A percentile compares a stretch with the other conserved stretches of the same genome.
These are phyloP conservation scores for Clitocybe nebularis DNA, from an alignment of 1,284 basidiomycete genomes.

Conservation along the genomic window DNA sequence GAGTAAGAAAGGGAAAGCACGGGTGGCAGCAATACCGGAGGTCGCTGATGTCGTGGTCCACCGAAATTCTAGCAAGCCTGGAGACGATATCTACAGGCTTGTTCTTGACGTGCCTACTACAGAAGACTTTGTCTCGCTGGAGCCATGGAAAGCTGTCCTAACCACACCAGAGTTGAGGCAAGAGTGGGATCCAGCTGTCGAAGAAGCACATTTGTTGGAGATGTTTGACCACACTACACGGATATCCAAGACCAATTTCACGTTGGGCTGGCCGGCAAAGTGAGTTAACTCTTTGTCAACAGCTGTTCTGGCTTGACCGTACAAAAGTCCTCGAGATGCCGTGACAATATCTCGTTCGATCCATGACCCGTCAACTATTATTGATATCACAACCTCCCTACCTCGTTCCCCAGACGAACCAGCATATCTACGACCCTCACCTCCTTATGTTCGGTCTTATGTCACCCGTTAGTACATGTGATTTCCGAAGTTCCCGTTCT, in stretches of 20 bases:
- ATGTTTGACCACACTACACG: slow-evolving; percentile 83
- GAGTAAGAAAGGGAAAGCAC: slow-evolving; percentile 58
- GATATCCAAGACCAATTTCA: slow-evolving; percentile 87
- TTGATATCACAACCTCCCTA: slow-evolving; percentile 94
- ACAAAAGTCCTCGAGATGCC: slow-evolving; percentile 79
- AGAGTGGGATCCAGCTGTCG: slow-evolving; percentile 93
- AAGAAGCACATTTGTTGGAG: slow-evolving; percentile 80
- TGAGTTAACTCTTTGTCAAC: slow-evolving; percentile 37
- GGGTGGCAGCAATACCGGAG: slow-evolving; percentile 49
- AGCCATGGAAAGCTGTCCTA: slow-evolving; percentile 81
- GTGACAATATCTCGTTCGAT: slow-evolving; percentile 88
- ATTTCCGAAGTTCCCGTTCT: slow-evolving; percentile 9
- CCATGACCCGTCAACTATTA: slow-evolving; percentile 76
- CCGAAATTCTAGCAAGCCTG: slow-evolving; percentile 56
- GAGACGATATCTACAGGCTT: slow-evolving; percentile 80
- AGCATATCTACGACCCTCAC: slow-evolving; percentile 87
- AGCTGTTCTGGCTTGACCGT: slow-evolving; percentile 13
- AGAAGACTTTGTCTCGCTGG: slow-evolving; percentile 63
- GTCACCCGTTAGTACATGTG: slow-evolving; percentile 59
- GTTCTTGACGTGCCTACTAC: slow-evolving; percentile 73
- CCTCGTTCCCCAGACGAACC: slow-evolving; percentile 92
- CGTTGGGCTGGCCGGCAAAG: slow-evolving; percentile 96
- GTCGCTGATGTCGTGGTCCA: slow-evolving; percentile 66
- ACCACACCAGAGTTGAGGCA: slow-evolving; percentile 82
- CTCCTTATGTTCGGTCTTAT: slow-evolving; percentile 92